These are phyloP conservation scores for Seiridium cupressi DNA, from an alignment of 2,329 filamentous ascomycete species.

Conservation along the genomic window DNA sequence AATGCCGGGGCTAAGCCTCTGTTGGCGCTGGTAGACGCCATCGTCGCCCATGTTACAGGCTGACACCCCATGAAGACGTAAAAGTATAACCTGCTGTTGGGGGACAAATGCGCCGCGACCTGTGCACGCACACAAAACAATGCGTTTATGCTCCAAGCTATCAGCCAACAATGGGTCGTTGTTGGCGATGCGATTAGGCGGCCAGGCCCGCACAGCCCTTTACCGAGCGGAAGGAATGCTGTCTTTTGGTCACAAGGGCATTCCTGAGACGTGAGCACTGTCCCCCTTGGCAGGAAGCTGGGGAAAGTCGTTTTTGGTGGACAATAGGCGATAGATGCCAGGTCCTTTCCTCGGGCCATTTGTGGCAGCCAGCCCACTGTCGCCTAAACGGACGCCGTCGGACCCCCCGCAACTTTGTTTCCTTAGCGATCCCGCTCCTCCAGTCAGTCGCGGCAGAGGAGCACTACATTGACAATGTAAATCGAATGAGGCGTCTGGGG, in stretches of 20 bases:
- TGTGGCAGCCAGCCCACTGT: too few species aligned
- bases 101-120: too few species aligned
- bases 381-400: too few species aligned
- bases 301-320: neutral
- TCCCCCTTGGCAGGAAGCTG: neutral
- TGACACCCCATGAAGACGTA: too few species aligned
- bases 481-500: too few species aligned
- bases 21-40: neutral
- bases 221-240: neutral
- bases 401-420: too few species aligned
- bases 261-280: neutral
- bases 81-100: too few species aligned
- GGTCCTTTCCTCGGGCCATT: too few species aligned
- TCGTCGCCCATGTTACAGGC: neutral
- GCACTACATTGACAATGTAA: too few species aligned
- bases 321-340: neutral
- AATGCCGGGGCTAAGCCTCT: neutral
- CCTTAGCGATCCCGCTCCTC: too few species aligned
- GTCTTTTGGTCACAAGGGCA: neutral
- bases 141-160: neutral
- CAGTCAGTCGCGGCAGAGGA: too few species aligned
- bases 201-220: neutral
- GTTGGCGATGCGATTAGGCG: neutral
- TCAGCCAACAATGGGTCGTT: neutral
- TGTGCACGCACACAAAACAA: too few species aligned